phyloP scores from a whole-genome alignment of 257 asterid species.

The Gardenia jasminoides region DNA sequence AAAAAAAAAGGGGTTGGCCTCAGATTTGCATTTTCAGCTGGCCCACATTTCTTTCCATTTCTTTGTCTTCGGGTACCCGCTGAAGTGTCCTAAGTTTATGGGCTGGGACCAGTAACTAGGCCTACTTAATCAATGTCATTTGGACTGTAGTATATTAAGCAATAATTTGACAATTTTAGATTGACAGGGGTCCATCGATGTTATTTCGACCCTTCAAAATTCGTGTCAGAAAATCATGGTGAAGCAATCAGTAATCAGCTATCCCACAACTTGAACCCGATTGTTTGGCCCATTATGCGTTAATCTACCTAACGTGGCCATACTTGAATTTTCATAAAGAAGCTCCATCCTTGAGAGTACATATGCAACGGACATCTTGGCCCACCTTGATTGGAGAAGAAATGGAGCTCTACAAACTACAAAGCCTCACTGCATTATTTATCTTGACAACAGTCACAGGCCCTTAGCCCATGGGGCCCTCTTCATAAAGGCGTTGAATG shows the following conservation, averaged over 20 bases:
- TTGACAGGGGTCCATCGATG: slow-evolving; percentile 1
- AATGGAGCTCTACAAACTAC: background rate
- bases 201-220: background rate
- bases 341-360: background rate
- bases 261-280: background rate
- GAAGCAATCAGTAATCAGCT: background rate
- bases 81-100: background rate
- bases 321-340: background rate
- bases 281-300: background rate
- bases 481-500: background rate
- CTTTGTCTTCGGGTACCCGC: too few species aligned
- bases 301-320: background rate
- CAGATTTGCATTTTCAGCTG: background rate
- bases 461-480: slow-evolving; percentile 7
- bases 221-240: background rate
- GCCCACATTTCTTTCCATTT: background rate
- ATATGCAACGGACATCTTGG: background rate
- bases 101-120: slow-evolving; percentile 9
- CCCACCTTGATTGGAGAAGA: background rate
- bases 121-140: slow-evolving; percentile 6
- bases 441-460: background rate
- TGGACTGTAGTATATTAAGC: background rate
- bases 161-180: slow-evolving; percentile 3
- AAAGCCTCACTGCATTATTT: background rate
- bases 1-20: too few species aligned